Conservation (phyloP, 169 alveolate species). For the Fabrea salina region DNA sequence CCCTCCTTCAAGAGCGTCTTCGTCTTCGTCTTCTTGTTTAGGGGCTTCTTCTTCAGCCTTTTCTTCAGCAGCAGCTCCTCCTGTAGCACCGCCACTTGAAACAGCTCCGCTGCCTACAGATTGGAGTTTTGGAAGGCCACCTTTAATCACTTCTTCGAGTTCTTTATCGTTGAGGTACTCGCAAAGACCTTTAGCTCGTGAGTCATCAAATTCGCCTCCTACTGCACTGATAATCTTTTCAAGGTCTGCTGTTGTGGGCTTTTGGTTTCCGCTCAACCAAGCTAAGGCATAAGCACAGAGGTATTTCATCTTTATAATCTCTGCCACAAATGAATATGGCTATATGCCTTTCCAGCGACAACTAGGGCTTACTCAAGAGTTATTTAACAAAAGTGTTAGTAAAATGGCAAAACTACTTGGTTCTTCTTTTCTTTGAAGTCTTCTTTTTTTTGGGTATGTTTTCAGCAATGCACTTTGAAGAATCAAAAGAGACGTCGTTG, state of each 20-base stretch:
- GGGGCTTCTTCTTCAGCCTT: constrained; percentile 2
- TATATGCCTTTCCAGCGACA: too few relatives aligned
- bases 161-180: constrained; percentile 12
- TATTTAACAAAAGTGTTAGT: too few relatives aligned
- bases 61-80: constrained; percentile 4
- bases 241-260: neutral
- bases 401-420: too few relatives aligned
- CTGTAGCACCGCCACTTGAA: neutral
- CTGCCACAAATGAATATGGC: neutral
- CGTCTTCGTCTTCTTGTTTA: constrained; percentile 1
- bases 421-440: too few relatives aligned
- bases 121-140: constrained; percentile 20
- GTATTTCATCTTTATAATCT: constrained; percentile 25
- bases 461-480: too few relatives aligned
- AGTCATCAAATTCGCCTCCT: constrained; percentile 20
- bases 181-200: neutral
- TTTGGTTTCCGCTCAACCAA: constrained; percentile 25
- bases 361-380: too few relatives aligned
- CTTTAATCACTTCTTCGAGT: neutral
- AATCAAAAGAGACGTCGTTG: too few relatives aligned
- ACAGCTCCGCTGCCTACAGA: constrained; percentile 11
- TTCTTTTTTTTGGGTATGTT: too few relatives aligned
- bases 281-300: constrained; percentile 31
- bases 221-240: constrained; percentile 3
- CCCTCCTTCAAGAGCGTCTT: constrained; percentile 28